These are phyloP conservation scores for Neoboletus magnificus DNA, from an alignment of 768 basidiomycete genomes.

Conservation along the genomic window DNA sequence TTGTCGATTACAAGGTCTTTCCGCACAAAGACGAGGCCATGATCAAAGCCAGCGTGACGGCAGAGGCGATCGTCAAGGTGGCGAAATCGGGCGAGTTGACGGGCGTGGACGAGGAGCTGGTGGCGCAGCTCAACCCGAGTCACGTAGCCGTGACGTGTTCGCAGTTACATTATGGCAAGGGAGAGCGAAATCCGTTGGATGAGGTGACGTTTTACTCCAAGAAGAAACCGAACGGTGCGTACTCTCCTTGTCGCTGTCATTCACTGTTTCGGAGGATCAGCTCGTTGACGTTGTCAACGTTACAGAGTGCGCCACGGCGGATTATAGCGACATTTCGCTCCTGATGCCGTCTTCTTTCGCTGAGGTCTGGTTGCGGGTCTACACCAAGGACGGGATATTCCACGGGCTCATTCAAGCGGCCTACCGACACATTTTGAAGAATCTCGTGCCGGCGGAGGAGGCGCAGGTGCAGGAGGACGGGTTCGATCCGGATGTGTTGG, in stretches of 20 bases:
- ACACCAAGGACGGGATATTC: constrained; percentile 57
- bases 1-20: constrained; percentile 63
- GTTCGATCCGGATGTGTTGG: constrained; percentile 10
- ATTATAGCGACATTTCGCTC: constrained; percentile 57
- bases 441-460: constrained; percentile 14
- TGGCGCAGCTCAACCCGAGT: constrained; percentile 37
- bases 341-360: constrained; percentile 64
- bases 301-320: constrained; percentile 44
- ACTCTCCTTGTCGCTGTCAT: not conserved
- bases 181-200: constrained; percentile 64
- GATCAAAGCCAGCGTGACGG: constrained; percentile 33
- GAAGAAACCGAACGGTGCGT: constrained; percentile 52
- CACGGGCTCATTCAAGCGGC: constrained; percentile 66
- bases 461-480: constrained; percentile 3
- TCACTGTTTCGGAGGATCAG: not conserved
- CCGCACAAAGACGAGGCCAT: constrained; percentile 28
- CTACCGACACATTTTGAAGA: constrained; percentile 46
- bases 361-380: constrained; percentile 68
- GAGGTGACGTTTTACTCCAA: constrained; percentile 75
- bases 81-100: constrained; percentile 30
- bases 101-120: constrained; percentile 27
- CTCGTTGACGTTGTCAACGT: not conserved
- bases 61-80: constrained; percentile 42
- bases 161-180: constrained; percentile 76
- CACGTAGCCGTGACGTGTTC: constrained; percentile 65